Base-by-base conservation (phyloP, 176 grass and related monocot genomes). In the Raddia distichophylla region DNA sequence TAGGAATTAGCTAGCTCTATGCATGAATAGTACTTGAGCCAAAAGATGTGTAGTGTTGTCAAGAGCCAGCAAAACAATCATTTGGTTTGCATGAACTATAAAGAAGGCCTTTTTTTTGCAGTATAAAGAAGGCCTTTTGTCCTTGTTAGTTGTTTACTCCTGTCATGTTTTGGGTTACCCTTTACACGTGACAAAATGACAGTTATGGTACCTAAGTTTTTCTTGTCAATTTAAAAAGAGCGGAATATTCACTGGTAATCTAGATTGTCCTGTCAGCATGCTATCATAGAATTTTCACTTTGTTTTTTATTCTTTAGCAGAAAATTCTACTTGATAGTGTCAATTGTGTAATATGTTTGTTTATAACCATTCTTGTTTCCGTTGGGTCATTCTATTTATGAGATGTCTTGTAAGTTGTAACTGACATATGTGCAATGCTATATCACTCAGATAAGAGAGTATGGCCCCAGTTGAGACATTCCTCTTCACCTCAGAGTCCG, bases 401-500 rank as follows among this genome's bases (percentile, higher is more conserved):
- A 2, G 37, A 16, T 64, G 47, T 1, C n/a, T 20, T 75, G n/a
- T n/a, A n/a, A n/a, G n/a, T n/a, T n/a, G 33, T 60, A 37, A 45
- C 71, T 82, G 16, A 82, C 60, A 32, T 50, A 43, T 67, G 45
- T 74, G 33, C 18, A 17, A 1, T 75, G 10, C 20, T 11, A 3
- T 76, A 42, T 68, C 9, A 8, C 60, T 19, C 78, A 87, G 85
- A 67, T 76, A 69, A 75, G 71, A 81, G 71, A 81, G 69, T n/a
- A 87, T 87, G 85, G 78, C 85, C 45, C 53, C 42, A 68, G 8
- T 81, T 0, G 85, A 87, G 22, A 87, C 85, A 53, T 87, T 87
- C 85, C 85, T 87, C 85, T 87, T 87, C 78, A 87, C 85, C 77
- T 87, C 85, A 0, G 85, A 87, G 85, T 87, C 85, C 0, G 85